Conservation (phyloP, 805 yeast genomes). For the Wickerhamomyces hampshirensis region DNA sequence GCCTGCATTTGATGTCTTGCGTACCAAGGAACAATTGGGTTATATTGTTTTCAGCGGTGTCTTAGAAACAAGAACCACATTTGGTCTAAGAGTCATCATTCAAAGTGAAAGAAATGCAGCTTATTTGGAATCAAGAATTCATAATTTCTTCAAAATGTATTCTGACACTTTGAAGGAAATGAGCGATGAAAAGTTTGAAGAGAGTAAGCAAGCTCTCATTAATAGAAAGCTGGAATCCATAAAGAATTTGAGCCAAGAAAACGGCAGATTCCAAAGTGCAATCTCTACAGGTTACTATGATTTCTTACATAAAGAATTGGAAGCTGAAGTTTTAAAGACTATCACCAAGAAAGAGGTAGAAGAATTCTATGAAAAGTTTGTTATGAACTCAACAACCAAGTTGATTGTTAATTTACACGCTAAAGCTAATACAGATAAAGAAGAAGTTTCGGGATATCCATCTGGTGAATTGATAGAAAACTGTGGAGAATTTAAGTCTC, state of each 20-base stretch:
- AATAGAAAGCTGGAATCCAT: conserved; percentile 62
- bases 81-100: conserved; percentile 68
- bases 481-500: conserved; percentile 52
- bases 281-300: conserved; percentile 78
- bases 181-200: conserved; percentile 58
- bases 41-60: conserved; percentile 85
- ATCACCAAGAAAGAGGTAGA: conserved; percentile 55
- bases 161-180: conserved; percentile 43
- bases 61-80: conserved; percentile 62
- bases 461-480: conserved; percentile 41
- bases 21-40: conserved; percentile 94
- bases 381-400: conserved; percentile 36
- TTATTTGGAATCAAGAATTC: conserved; percentile 74
- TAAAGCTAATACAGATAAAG: conserved; percentile 24
- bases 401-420: conserved; percentile 64
- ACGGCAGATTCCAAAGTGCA: conserved; percentile 54
- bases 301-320: conserved; percentile 52
- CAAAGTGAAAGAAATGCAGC: conserved; percentile 79
- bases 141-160: conserved; percentile 50
- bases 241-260: conserved; percentile 79
- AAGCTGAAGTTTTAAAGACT: conserved; percentile 49
- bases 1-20: conserved; percentile 82
- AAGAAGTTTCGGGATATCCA: conserved; percentile 35
- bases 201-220: conserved; percentile 65
- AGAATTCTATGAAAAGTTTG: conserved; percentile 44